Base-by-base conservation (phyloP, 257 asterid genomes). In the Solanum stenotomum region DNA sequence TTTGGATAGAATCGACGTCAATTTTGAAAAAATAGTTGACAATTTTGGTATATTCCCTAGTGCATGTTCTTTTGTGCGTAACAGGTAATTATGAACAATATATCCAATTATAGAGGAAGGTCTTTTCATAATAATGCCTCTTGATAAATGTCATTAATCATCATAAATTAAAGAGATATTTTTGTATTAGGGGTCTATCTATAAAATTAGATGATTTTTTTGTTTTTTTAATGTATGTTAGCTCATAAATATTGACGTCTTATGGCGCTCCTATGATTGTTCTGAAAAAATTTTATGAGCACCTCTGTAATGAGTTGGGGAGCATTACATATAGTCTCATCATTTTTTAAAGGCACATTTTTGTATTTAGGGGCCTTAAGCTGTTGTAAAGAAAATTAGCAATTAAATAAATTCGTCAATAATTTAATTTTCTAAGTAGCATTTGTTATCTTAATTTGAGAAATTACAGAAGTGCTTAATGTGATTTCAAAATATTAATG, bases 211-310 rank as follows among this genome's bases (percentile, higher is more conserved):
- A 2, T 49, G 0, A 16, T 6, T 5, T 52, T 49, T 49, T 16
- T 49, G 1, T 15, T 14, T 46, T 14, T 46, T 46, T 4, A 2
- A 46, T 14, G 3, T 15, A 2, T 15, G 59, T 52, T 52, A 16
- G 23, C 20, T 52, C 1, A 16, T 52, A 1, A 52, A 16, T 52
- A 52, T 5, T 52, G 10, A 18, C 4, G 8, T 16, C 9, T 52
- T 52, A 52, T 52, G 22, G 3, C n/a, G 1, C 10, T 16, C 0
- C 0, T 0, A 52, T 0, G 10, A 1, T 16, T 52, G 9, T 16
- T 52, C n/a, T 52, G 0, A 52, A 6, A 16, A 52, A 16, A 1
- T 0, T 49, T 49, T 49, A 49, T 52, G 63, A 52, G 63, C n/a
- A 52, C 4, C 3, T 18, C 9, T 1, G 0, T 52, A 52, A 16